Evolutionary conservation across 768 basidiomycete species (phyloP).

Genomic region (Leccinum fibrillosum): DNA sequence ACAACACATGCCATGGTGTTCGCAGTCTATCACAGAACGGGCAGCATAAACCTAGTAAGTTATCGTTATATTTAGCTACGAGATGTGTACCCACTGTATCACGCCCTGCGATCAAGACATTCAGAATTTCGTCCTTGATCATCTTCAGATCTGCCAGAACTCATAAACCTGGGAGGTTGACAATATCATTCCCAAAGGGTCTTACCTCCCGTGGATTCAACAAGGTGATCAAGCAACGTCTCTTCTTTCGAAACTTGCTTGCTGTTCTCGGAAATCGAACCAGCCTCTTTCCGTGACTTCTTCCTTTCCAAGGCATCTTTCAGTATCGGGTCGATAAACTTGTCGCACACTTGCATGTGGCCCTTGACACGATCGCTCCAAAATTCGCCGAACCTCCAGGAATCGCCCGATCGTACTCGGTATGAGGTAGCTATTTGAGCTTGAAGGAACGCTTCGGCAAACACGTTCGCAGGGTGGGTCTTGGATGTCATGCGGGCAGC

Average conservation of each 20-base stretch:
- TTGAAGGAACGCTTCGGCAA: constrained; percentile 48
- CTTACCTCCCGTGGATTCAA: background rate
- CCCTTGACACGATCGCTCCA: constrained; percentile 44
- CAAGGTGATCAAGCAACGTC: background rate
- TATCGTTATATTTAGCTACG: background rate
- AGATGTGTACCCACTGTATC: background rate
- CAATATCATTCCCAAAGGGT: background rate
- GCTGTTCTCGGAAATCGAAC: constrained; percentile 15
- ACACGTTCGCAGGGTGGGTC: constrained; percentile 37
- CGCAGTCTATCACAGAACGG: constrained; percentile 23
- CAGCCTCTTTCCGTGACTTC: constrained; percentile 21
- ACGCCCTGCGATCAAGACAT: background rate
- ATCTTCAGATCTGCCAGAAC: background rate
- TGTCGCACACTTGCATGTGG: constrained; percentile 46
- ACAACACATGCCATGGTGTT: constrained; percentile 28
- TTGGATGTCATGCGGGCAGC: constrained; percentile 5
- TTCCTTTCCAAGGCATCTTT: constrained; percentile 43
- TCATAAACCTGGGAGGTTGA: background rate
- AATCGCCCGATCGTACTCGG: constrained; percentile 38
- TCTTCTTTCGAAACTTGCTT: background rate
- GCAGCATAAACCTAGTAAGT: background rate
- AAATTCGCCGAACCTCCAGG: constrained; percentile 55
- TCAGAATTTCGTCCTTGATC: background rate
- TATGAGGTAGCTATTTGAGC: constrained; percentile 42
- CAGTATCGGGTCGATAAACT: constrained; percentile 54